Conservation (phyloP, 2,329 filamentous ascomycete species). For the Pleoardoris graminearum region DNA sequence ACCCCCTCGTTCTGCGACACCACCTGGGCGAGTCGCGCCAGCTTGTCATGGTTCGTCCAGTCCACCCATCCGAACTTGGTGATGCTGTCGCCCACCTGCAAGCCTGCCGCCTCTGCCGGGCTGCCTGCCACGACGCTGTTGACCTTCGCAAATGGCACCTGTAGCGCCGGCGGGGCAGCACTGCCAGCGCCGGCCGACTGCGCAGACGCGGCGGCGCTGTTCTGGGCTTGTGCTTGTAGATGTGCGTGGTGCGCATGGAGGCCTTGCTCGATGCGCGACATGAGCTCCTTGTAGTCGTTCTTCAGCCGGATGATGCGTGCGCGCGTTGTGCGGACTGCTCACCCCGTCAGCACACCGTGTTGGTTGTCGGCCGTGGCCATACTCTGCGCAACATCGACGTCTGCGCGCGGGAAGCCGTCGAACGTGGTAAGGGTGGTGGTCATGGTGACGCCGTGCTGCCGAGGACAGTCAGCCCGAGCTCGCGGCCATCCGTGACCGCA, state of each 20-base stretch:
- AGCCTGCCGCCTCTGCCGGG: slow-evolving; percentile 79
- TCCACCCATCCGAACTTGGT: slow-evolving; percentile 84
- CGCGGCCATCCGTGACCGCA: neutral
- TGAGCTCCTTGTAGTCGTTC: slow-evolving; percentile 91
- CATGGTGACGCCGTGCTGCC: slow-evolving; percentile 93
- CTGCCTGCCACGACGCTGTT: slow-evolving; percentile 78
- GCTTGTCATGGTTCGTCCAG: slow-evolving; percentile 79
- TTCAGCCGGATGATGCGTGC: slow-evolving; percentile 84
- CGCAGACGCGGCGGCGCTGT: slow-evolving; percentile 41
- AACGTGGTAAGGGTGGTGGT: slow-evolving; percentile 81
- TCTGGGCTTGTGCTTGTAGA: slow-evolving; percentile 52
- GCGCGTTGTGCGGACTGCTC: slow-evolving; percentile 84
- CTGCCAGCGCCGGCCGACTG: slow-evolving; percentile 25
- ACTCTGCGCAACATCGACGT: slow-evolving; percentile 96
- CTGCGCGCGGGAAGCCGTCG: slow-evolving; percentile 89
- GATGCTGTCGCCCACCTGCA: slow-evolving; percentile 79
- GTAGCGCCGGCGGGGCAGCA: slow-evolving; percentile 45
- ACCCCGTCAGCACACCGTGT: slow-evolving; percentile 17
- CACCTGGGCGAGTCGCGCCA: slow-evolving; percentile 83
- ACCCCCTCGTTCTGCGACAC: slow-evolving; percentile 90
- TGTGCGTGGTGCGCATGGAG: slow-evolving; percentile 91
- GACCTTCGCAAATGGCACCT: slow-evolving; percentile 81
- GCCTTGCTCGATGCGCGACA: slow-evolving; percentile 78
- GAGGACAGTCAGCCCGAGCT: slow-evolving; percentile 20
- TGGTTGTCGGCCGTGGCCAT: slow-evolving; percentile 37